Percentiles rank a stretch among this genome's conserved stretches.
Evolutionary conservation across 257 asterid genomes (phyloP).

Genomic region (Solanum etuberosum): DNA sequence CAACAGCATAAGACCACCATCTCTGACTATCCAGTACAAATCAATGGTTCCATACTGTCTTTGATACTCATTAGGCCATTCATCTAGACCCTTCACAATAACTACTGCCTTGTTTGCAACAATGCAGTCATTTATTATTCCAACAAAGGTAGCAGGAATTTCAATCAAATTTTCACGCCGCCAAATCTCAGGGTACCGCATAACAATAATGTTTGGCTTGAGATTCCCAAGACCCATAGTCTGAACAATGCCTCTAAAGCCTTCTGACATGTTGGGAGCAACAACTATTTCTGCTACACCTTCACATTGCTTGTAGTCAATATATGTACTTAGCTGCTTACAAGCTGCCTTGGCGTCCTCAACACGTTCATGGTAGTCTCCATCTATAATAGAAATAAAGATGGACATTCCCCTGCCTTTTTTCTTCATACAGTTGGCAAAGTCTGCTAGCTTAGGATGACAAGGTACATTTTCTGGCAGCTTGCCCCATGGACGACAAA

Average conservation of each 20-base stretch:
- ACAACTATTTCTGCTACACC: conserved; percentile 98
- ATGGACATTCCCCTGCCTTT: conserved; percentile 98
- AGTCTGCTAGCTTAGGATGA: conserved; percentile 98
- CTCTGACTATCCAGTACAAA: conserved; percentile 97
- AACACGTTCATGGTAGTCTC: conserved; percentile 88
- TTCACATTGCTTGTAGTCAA: conserved; percentile 89
- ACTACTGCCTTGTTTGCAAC: conserved; percentile 98
- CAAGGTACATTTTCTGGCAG: conserved; percentile 97
- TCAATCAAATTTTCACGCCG: conserved; percentile 82
- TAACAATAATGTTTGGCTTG: conserved; percentile 86
- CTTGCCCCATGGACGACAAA: conserved; percentile 99
- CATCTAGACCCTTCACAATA: conserved; percentile 92
- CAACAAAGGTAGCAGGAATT: conserved; percentile 89
- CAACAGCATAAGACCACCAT: conserved; percentile 96
- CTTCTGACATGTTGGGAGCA: conserved; percentile 92
- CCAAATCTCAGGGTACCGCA: conserved; percentile 99
- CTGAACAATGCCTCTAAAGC: conserved; percentile 92
- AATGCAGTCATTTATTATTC: conserved; percentile 87
- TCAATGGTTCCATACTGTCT: conserved; percentile 93
- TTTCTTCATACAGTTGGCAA: conserved; percentile 96
- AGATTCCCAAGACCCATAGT: conserved; percentile 98
- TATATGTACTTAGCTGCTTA: conserved; percentile 75
- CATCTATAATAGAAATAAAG: conserved; percentile 85
- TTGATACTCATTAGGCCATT: conserved; percentile 98
- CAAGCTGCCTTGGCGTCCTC: conserved; percentile 94